Evolutionary conservation across 2,329 filamentous ascomycete species (phyloP), one percentile per base, ranked within the genome.

Genomic region (Eutypella sp.): DNA sequence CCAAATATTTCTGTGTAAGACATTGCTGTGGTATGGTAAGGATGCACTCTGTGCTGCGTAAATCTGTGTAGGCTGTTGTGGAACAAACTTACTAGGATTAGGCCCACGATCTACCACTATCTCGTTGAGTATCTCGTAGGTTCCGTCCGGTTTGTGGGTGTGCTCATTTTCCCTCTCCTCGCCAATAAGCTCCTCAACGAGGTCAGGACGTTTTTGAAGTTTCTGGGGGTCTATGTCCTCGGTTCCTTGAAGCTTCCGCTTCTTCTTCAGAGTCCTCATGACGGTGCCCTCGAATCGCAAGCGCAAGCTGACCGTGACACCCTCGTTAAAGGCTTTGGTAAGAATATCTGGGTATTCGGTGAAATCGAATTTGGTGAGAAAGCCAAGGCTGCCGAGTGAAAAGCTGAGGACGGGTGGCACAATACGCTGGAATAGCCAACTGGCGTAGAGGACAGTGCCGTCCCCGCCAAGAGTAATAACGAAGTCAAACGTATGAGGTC

Each of bases 361-460:
- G 65, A 91, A 99, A 65, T 97, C 91, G 63, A 97, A 97, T 62
- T 96, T 96, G 22, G 93, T 97, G 54, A 99, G 71, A 62, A 99
- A 99, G 0, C 93, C 93, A 5, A 99, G 74, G 20, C 91, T 96
- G 8, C 93, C 93, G 9, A 97, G 73, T 1, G 90, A 81, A 65
- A 99, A 97, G 50, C 89, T 92, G 50, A 99, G 73, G 1, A 96
- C 89, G 0, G 93, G 93, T 5, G 93, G 93, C 0, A 97, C 92
- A 40, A 97, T 87, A 36, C 88, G 82, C 69, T 99, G 93, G 64
- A 99, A 99, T 1, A 99, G 75, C 91, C 92, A 97, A 61, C 89
- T 95, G 4, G 92, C 88, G 62, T 96, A 97, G 10, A 99, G 73
- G 6, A 99, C 92, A 0, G 93, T 99, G n/a, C 93, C 93, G 62